Percentiles rank a stretch among this genome's conserved stretches.
Evolutionary conservation across 2,329 filamentous ascomycete species (phyloP).

Genomic region (Pestalotiopsis sp.): DNA sequence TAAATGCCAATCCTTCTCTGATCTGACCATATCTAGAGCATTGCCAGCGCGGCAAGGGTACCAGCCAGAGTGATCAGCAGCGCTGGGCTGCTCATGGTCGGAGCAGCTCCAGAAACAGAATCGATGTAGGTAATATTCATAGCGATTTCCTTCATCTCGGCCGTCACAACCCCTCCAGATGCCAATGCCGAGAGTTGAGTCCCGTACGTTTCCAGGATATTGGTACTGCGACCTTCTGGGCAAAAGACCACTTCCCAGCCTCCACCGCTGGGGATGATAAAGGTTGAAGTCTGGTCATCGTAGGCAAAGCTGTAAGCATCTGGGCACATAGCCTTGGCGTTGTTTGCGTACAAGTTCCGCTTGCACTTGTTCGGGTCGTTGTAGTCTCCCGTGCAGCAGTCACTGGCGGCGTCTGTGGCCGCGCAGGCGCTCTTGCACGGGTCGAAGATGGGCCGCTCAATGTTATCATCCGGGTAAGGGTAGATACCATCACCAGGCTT

Average conservation of each 20-base stretch:
- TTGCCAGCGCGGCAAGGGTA: background rate
- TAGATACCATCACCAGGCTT: constrained; percentile 77
- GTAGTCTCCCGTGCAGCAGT: constrained; percentile 77
- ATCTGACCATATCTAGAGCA: background rate
- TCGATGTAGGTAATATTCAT: constrained; percentile 39
- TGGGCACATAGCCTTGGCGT: constrained; percentile 75
- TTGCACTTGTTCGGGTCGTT: constrained; percentile 63
- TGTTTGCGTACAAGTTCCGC: constrained; percentile 67
- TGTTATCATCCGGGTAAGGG: constrained; percentile 76
- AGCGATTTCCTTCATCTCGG: constrained; percentile 32
- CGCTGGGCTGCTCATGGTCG: constrained; percentile 10
- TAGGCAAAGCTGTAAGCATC: constrained; percentile 82
- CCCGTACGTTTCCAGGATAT: constrained; percentile 56
- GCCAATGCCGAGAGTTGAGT: constrained; percentile 51
- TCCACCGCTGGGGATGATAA: constrained; percentile 66
- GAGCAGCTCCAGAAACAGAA: constrained; percentile 10
- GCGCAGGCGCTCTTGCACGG: constrained; percentile 79
- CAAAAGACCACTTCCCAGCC: constrained; percentile 82
- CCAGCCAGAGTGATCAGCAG: background rate
- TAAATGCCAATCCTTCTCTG: background rate
- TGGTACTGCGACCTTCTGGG: constrained; percentile 61
- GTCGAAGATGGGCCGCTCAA: constrained; percentile 71
- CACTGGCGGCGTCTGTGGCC: constrained; percentile 63
- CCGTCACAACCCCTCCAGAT: constrained; percentile 38
- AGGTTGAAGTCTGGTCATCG: constrained; percentile 60